These are phyloP conservation scores for Phytophthora citricola DNA, from an alignment of 352 stramenopile species.

Conservation along the genomic window DNA sequence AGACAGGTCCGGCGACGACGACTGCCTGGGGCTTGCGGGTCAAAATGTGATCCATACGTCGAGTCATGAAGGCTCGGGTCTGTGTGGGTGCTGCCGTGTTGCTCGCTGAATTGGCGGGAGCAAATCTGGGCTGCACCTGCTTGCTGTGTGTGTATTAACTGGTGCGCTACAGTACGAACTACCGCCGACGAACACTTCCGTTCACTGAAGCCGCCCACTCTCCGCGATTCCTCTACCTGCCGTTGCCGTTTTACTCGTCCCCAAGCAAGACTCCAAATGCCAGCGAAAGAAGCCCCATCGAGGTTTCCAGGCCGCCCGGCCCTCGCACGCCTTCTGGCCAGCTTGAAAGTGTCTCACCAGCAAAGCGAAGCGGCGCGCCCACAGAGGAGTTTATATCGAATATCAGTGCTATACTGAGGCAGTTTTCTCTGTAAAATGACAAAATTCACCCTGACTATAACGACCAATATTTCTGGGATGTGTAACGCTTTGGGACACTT, in stretches of 20 bases:
- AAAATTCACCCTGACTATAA: constrained; percentile 12
- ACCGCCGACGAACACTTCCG: constrained; percentile 16
- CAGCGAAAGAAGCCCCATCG: constrained; percentile 16
- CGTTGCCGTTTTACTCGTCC: constrained; percentile 35
- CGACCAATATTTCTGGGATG: constrained; percentile 8
- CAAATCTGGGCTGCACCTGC: constrained; percentile 37
- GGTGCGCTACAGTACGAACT: constrained; percentile 16
- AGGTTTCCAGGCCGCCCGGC: constrained; percentile 28
- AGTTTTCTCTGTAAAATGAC: background rate
- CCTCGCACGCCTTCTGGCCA: constrained; percentile 39
- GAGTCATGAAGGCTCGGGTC: constrained; percentile 34
- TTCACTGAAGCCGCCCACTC: constrained; percentile 15
- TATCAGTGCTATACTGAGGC: too few species aligned
- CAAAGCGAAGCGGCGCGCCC: constrained; percentile 34
- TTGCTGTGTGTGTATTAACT: constrained; percentile 14
- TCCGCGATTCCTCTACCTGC: constrained; percentile 13
- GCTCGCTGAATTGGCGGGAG: constrained; percentile 3
- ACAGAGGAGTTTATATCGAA: too few species aligned
- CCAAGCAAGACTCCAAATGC: constrained; percentile 42
- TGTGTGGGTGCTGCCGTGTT: constrained; percentile 9
- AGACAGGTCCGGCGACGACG: constrained; percentile 11
- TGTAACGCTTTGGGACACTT: constrained; percentile 42
- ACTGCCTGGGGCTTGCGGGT: constrained; percentile 25
- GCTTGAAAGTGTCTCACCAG: constrained; percentile 40
- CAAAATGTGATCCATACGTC: constrained; percentile 41